phyloP scores from a whole-genome alignment of 2,329 filamentous ascomycete genomes.

The Monilinia vaccinii-corymbosi region DNA sequence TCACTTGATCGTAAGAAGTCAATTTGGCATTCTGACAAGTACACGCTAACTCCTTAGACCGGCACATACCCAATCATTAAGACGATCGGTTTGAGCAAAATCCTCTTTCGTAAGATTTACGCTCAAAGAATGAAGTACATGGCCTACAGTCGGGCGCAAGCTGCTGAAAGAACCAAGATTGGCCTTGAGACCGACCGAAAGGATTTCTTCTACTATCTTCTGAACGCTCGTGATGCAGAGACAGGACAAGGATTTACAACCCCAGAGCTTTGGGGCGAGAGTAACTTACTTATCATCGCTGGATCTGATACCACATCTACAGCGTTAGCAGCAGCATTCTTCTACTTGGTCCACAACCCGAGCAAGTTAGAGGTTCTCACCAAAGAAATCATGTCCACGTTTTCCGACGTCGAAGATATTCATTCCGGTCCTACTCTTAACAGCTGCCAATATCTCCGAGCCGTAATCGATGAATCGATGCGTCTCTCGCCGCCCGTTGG shows the following conservation, averaged over 20 bases:
- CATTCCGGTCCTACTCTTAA: slow-evolving; percentile 23
- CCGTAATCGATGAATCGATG: slow-evolving; percentile 33
- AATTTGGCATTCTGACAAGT: background rate
- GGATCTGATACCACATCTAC: slow-evolving; percentile 36
- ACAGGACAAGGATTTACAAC: slow-evolving; percentile 41
- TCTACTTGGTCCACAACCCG: slow-evolving; percentile 32
- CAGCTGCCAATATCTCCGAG: slow-evolving; percentile 33
- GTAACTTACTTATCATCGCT: slow-evolving; percentile 21
- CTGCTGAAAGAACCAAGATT: slow-evolving; percentile 56
- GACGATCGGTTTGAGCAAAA: slow-evolving; percentile 55
- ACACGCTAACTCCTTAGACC: slow-evolving; percentile 16
- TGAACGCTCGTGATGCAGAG: slow-evolving; percentile 62
- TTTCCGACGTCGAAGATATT: slow-evolving; percentile 30
- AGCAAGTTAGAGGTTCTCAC: slow-evolving; percentile 25
- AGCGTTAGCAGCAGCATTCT: slow-evolving; percentile 31
- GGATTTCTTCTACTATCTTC: slow-evolving; percentile 69
- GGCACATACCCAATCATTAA: slow-evolving; percentile 63
- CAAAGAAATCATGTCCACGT: slow-evolving; percentile 20
- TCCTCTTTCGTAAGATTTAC: slow-evolving; percentile 59
- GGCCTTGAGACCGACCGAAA: slow-evolving; percentile 49
- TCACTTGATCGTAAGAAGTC: slow-evolving; percentile 49
- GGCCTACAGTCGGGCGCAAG: slow-evolving; percentile 58
- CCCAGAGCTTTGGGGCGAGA: slow-evolving; percentile 27
- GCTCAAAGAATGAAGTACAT: slow-evolving; percentile 61
- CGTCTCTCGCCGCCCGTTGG: slow-evolving; percentile 24